These are phyloP conservation scores for Suhomyces terraborum DNA, from an alignment of 1,139 yeast species.

Conservation along the genomic window DNA sequence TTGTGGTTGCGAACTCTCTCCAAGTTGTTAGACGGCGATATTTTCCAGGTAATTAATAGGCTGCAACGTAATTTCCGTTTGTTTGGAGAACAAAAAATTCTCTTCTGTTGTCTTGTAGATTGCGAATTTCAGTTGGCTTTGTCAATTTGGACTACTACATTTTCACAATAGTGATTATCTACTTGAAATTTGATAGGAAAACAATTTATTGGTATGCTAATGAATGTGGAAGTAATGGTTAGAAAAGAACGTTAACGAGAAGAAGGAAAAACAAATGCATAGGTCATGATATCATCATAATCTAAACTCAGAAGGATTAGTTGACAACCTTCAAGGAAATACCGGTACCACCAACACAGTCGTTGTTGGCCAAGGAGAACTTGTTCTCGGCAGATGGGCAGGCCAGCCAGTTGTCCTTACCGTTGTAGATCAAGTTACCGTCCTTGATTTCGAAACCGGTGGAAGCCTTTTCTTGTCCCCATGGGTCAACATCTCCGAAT, in stretches of 20 bases:
- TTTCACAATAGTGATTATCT: too few relatives aligned
- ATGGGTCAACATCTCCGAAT: constrained; percentile 33
- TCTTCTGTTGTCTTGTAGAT: too few relatives aligned
- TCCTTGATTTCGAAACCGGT: constrained; percentile 28
- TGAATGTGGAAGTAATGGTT: constrained; percentile 1
- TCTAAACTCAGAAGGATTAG: neutral
- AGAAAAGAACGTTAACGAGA: neutral
- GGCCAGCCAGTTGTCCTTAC: constrained; percentile 26
- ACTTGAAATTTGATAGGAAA: neutral
- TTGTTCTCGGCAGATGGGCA: constrained; percentile 31
- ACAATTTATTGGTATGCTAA: constrained; percentile 5
- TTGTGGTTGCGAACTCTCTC: too few relatives aligned
- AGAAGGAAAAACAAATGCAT: constrained; percentile 3
- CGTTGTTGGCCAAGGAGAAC: constrained; percentile 29
- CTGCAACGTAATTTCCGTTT: too few relatives aligned
- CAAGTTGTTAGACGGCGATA: too few relatives aligned
- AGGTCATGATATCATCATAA: neutral
- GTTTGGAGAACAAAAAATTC: too few relatives aligned
- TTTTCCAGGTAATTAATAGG: too few relatives aligned
- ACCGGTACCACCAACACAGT: constrained; percentile 32
- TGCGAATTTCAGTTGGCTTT: too few relatives aligned
- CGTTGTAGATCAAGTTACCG: constrained; percentile 26
- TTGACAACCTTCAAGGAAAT: constrained; percentile 24
- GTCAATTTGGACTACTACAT: too few relatives aligned
- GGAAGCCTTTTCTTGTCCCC: constrained; percentile 28